These are phyloP conservation scores for Basipetospora chlamydospora DNA, from an alignment of 2,329 filamentous ascomycete genomes.

Conservation along the genomic window DNA sequence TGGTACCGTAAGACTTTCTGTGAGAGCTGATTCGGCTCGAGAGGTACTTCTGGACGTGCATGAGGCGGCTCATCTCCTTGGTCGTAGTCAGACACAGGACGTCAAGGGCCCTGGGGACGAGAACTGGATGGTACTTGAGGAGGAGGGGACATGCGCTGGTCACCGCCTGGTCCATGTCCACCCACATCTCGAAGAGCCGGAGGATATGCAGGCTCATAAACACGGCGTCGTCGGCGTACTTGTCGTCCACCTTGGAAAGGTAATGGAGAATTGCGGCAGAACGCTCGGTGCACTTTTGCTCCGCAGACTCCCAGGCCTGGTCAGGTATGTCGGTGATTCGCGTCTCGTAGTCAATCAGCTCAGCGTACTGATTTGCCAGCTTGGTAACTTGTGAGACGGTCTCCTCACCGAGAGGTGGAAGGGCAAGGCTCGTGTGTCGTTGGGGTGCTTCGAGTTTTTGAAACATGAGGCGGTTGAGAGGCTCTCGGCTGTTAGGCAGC, in stretches of 20 bases:
- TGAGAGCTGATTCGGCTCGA: too few species aligned
- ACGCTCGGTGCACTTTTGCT: too few species aligned
- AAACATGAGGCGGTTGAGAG: slow-evolving; percentile 11
- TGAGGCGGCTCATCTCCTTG: slow-evolving; percentile 34
- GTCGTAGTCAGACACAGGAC: slow-evolving; percentile 33
- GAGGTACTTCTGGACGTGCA: slow-evolving; percentile 10
- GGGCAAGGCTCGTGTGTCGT: too few species aligned
- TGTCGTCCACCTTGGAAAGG: slow-evolving; percentile 4
- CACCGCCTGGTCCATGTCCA: slow-evolving; percentile 36
- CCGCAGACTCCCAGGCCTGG: too few species aligned
- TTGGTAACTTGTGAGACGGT: too few species aligned
- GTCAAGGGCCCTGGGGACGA: slow-evolving; percentile 35
- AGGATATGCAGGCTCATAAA: slow-evolving; percentile 24
- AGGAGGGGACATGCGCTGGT: slow-evolving; percentile 30
- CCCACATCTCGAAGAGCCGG: slow-evolving; percentile 42
- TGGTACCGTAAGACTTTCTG: too few species aligned
- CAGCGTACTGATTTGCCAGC: slow-evolving; percentile 7
- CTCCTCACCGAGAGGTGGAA: too few species aligned
- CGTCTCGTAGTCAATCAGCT: neutral
- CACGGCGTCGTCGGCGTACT: slow-evolving; percentile 19
- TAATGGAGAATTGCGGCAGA: too few species aligned
- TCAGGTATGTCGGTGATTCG: too few species aligned
- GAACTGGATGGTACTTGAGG: slow-evolving; percentile 31
- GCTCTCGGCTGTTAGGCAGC: slow-evolving; percentile 24
- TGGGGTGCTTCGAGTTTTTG: too few species aligned